Evolutionary conservation across 139 green algal species (phyloP).

Genomic region (Marvania coccoides): DNA sequence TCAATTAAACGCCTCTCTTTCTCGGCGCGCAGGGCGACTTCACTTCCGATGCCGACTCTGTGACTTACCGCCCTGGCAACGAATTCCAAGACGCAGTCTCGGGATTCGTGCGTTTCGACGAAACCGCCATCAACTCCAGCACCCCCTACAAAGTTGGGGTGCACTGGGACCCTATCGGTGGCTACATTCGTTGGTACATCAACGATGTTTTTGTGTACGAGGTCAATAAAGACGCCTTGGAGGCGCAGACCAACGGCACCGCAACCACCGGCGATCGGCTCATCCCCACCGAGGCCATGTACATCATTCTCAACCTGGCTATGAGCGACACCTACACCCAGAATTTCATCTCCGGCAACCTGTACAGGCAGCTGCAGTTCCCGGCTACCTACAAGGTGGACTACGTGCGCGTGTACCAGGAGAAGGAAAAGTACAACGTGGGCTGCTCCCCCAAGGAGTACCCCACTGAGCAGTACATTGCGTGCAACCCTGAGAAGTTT

Average conservation of each 20-base stretch:
- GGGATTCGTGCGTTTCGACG: slow-evolving; percentile 4
- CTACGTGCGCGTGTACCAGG: slow-evolving; percentile 41
- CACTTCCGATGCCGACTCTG: too few species aligned
- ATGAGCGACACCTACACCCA: slow-evolving; percentile 24
- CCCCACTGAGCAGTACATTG: slow-evolving; percentile 33
- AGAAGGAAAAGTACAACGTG: slow-evolving; percentile 14
- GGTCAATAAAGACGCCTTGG: slow-evolving; percentile 19
- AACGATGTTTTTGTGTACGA: slow-evolving; percentile 24
- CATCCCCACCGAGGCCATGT: slow-evolving; percentile 38
- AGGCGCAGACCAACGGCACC: background rate
- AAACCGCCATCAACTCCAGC: background rate
- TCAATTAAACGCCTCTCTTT: too few species aligned
- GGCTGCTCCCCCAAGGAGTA: slow-evolving; percentile 33
- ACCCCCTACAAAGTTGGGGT: slow-evolving; percentile 29
- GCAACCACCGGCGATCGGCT: slow-evolving; percentile 19
- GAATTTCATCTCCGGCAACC: too few species aligned
- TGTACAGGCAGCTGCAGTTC: too few species aligned
- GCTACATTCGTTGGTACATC: slow-evolving; percentile 35
- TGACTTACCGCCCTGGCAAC: slow-evolving; percentile 28
- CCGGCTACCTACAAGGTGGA: slow-evolving; percentile 25
- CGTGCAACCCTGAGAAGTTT: too few species aligned
- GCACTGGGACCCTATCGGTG: slow-evolving; percentile 25
- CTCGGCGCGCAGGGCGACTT: too few species aligned
- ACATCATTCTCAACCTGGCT: slow-evolving; percentile 48
- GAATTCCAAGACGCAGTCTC: slow-evolving; percentile 25